phyloP scores from a whole-genome alignment of 768 basidiomycete species.

The Lactifluus volemus region DNA sequence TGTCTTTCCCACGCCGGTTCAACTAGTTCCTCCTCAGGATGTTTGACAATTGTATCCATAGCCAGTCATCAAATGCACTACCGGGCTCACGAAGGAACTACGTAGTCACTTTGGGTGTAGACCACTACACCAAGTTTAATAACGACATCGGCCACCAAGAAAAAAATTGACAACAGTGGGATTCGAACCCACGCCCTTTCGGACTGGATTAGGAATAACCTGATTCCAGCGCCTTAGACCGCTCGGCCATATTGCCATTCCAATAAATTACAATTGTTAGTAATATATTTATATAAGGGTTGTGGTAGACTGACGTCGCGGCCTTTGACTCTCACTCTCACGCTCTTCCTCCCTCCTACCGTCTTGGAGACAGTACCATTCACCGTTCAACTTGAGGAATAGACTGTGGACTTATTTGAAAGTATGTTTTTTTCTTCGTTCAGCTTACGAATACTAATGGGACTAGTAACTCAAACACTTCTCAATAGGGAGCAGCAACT shows the following conservation, averaged over 20 bases:
- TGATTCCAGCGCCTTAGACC: conserved; percentile 23
- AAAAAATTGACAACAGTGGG: conserved; percentile 31
- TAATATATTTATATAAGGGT: too few relatives aligned
- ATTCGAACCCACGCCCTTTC: conserved; percentile 45
- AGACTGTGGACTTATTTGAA: background rate
- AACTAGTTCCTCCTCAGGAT: too few relatives aligned
- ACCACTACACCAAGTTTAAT: too few relatives aligned
- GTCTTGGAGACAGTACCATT: too few relatives aligned
- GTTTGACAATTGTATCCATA: too few relatives aligned
- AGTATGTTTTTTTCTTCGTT: background rate
- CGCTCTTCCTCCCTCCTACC: too few relatives aligned
- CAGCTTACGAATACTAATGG: background rate
- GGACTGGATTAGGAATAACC: conserved; percentile 18
- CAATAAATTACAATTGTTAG: fast-evolving
- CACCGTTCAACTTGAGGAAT: background rate
- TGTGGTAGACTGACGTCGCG: background rate
- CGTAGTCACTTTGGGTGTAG: too few relatives aligned
- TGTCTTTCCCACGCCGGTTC: background rate
- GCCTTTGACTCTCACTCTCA: background rate
- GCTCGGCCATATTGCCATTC: conserved; percentile 22
- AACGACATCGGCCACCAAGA: background rate
- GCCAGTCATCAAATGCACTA: too few relatives aligned
- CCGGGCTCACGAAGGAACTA: background rate
- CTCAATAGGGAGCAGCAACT: conserved; percentile 1
- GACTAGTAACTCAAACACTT: background rate